Base-by-base conservation (phyloP, 2,329 filamentous ascomycete species). In the Geosmithia putterillii region DNA sequence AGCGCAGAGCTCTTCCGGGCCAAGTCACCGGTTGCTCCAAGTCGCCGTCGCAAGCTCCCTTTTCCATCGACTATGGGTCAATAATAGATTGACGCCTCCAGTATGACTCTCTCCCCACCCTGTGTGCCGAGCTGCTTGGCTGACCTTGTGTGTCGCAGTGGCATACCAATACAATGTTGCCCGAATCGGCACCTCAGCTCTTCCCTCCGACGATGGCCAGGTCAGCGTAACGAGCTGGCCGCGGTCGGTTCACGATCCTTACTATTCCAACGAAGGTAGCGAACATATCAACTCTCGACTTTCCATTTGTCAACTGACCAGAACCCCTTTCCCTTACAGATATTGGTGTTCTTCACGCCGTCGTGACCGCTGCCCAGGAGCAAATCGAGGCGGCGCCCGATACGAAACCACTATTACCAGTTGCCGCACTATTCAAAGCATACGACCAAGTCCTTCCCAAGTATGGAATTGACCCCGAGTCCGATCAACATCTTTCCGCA, bases 381-480 rank as follows among this genome's bases (percentile, higher is more conserved):
- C 71, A 84, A 23, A 69, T 78, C 43, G 65, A 74, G 39, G 62
- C 61, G 10, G 64, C 76, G 2, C 67, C 76, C 1, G 74, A 80
- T 45, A 71, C 72, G 41, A 75, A 83, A 52, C 73, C 75, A 44
- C 69, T 83, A n/a, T n/a, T n/a, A 19, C 81, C 85, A 3, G 86
- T 83, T 45, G 79, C 80, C 55, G 86, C 86, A 9, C 73, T 95
- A 17, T 94, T 94, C 62, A 72, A 74, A 43, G 86, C 86, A 23
- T 94, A 94, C 57, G 83, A 92, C 55, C 70, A 76, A 44, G 71
- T 89, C 37, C 73, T 94, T n/a, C 76, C 75, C 5, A 69, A 78
- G 50, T 69, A 84, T 65, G 82, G 79, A 44, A 67, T 86, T 49
- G 73, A 86, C 46, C 72, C 78, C n/a, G 79, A 85, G 52, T 71